phyloP scores from a whole-genome alignment of 228 moss, liverwort and hornwort species.

The Sphagnum magellanicum region DNA sequence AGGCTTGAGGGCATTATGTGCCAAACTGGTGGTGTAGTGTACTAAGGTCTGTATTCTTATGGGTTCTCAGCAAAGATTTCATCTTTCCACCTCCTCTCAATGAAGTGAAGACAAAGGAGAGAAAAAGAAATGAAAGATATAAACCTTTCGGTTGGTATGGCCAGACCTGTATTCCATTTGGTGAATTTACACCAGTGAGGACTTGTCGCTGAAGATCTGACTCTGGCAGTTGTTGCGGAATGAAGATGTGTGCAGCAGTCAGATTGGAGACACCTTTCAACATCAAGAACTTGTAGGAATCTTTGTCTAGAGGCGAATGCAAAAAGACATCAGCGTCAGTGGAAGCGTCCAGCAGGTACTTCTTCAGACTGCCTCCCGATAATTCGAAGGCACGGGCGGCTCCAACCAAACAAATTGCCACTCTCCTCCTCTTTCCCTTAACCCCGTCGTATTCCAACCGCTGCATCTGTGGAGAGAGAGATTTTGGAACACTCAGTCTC shows the following conservation, averaged over 20 bases:
- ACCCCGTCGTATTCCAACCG: too few species aligned
- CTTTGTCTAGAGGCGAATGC: conserved; percentile 64
- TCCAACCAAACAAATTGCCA: conserved; percentile 89
- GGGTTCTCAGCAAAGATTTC: too few species aligned
- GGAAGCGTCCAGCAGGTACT: conserved; percentile 50
- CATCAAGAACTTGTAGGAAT: conserved; percentile 65
- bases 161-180: conserved; percentile 43
- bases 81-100: too few species aligned
- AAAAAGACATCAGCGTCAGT: conserved; percentile 64
- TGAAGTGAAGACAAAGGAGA: not conserved
- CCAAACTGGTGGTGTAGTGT: too few species aligned
- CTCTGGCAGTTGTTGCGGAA: conserved; percentile 34
- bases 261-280: conserved; percentile 47
- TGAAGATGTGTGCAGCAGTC: conserved; percentile 49
- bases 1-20: too few species aligned
- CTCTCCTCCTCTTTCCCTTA: conserved; percentile 10
- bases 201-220: conserved; percentile 33
- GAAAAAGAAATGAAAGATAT: not conserved
- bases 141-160: not conserved
- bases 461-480: too few species aligned
- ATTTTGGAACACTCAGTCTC: too few species aligned
- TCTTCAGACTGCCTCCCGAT: conserved; percentile 60
- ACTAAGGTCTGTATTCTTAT: too few species aligned
- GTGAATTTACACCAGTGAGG: conserved; percentile 54
- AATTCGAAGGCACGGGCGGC: conserved; percentile 84